Percentiles rank a stretch among this genome's conserved stretches.
Evolutionary conservation across 2,329 filamentous ascomycete genomes (phyloP).

Genomic region (Pseudopyrenochaeta lycopersici): DNA sequence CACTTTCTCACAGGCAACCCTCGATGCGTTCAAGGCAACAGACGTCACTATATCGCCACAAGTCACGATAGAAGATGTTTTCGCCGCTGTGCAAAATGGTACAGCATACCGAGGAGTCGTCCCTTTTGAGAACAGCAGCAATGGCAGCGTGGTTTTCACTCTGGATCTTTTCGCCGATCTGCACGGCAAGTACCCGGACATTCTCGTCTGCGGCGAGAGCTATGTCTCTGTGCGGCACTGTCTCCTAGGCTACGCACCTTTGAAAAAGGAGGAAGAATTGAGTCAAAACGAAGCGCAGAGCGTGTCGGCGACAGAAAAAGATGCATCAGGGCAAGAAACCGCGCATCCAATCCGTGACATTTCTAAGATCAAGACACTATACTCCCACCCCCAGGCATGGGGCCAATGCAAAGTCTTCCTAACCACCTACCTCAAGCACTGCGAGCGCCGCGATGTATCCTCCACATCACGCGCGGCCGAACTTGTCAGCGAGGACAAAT

Average conservation of each 20-base stretch:
- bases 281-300: neutral
- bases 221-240: conserved; percentile 92
- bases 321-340: conserved; percentile 3
- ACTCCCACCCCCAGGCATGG: conserved; percentile 95
- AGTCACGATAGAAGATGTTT: conserved; percentile 72
- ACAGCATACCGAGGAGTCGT: conserved; percentile 78
- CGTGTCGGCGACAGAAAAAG: neutral
- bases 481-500: conserved; percentile 70
- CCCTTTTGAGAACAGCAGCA: conserved; percentile 95
- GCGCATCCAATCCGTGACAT: conserved; percentile 51
- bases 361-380: conserved; percentile 75
- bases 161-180: conserved; percentile 88
- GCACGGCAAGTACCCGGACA: conserved; percentile 67
- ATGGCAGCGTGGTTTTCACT: conserved; percentile 89
- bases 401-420: conserved; percentile 88
- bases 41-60: conserved; percentile 52
- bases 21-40: conserved; percentile 57
- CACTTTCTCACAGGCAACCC: conserved; percentile 58
- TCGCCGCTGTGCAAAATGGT: conserved; percentile 76
- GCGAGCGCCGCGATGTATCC: conserved; percentile 83
- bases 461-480: conserved; percentile 88
- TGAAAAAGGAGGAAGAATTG: neutral
- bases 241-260: conserved; percentile 66
- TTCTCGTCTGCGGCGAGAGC: conserved; percentile 82
- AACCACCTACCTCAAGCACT: conserved; percentile 70